Evolutionary conservation across 2,329 filamentous ascomycete genomes (phyloP).

Genomic region (Dactylellina parvicollis): DNA sequence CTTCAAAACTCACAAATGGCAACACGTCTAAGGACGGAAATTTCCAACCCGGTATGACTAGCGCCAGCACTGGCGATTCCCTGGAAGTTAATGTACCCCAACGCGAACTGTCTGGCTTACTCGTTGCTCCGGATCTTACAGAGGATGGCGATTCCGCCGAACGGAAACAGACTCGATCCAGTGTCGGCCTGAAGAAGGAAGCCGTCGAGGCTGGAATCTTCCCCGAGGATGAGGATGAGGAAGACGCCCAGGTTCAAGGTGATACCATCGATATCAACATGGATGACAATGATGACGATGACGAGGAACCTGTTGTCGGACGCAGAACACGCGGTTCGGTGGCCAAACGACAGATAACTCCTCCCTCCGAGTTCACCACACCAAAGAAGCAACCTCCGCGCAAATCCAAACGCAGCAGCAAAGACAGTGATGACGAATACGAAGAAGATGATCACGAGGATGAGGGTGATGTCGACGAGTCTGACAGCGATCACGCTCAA

Average conservation of each 20-base stretch:
- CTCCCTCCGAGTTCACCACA: slow-evolving; percentile 30
- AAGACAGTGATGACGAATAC: slow-evolving; percentile 53
- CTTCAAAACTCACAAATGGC: slow-evolving; percentile 51
- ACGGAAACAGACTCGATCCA: slow-evolving; percentile 58
- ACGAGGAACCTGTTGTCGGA: slow-evolving; percentile 54
- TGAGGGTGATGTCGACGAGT: slow-evolving; percentile 26
- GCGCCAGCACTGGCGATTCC: slow-evolving; percentile 40
- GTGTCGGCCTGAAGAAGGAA: slow-evolving; percentile 67
- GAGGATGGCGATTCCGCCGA: slow-evolving; percentile 50
- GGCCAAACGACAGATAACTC: slow-evolving; percentile 31
- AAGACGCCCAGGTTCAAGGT: slow-evolving; percentile 54
- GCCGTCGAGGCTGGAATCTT: slow-evolving; percentile 65
- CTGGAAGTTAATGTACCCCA: slow-evolving; percentile 18
- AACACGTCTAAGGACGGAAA: slow-evolving; percentile 34
- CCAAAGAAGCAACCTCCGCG: slow-evolving; percentile 44
- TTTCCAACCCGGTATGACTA: slow-evolving; percentile 50
- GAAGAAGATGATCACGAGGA: slow-evolving; percentile 52
- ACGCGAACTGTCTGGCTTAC: slow-evolving; percentile 41
- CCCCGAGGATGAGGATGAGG: slow-evolving; percentile 56
- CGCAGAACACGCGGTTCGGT: slow-evolving; percentile 40
- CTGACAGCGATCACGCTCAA: slow-evolving; percentile 28
- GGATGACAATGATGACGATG: slow-evolving; percentile 61
- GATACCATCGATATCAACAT: slow-evolving; percentile 52
- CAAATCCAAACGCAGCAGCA: slow-evolving; percentile 48
- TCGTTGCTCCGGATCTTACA: slow-evolving; percentile 27